Base-by-base conservation (phyloP, 148 eudicot genomes). In the Rhododendron griersonianum region DNA sequence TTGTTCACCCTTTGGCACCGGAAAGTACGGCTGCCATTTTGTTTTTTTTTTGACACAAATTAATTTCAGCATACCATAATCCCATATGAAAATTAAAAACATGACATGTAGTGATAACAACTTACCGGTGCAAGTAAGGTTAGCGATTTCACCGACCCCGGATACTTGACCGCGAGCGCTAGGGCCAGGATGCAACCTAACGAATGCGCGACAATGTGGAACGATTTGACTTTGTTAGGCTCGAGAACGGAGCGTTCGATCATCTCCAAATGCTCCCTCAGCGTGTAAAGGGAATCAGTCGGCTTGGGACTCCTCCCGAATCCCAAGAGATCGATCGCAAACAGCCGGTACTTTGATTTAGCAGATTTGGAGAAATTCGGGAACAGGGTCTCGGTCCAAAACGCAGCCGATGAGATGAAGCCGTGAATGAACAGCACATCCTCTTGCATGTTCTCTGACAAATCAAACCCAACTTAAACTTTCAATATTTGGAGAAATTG, bases 281-380 rank as follows among this genome's bases (percentile, higher is more conserved):
- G 79, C 1, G 99, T 96, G 87, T 96, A 96, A 1, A 95, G 81
- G 1, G 98, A 96, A 39, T 96, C 98, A 10, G 86, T 81, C 3
- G 99, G 99, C 87, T 96, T 96, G 0, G 99, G 99, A 85, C 99
- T 96, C 89, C 93, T 89, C 77, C 99, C 99, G 18, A 96, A 96
- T 65, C 99, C 99, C 0, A 96, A 89, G 59, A 96, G 89, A 87
- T 96, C 99, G 35, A 96, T 90, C 21, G 99, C 99, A 3, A 96
- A 87, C 0, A 95, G 82, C 5, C 99, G 83, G 90, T 95, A 96
- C 87, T 86, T 92, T 5, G 97, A 91, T 83, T 92, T 94, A 0
- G 96, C 88, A 0, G 91, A 87, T 76, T 88, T 89, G 30, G 98
- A 91, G 75, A 96, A 91, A 83, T 96, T 96, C 2, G 99, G 98